phyloP scores from a whole-genome alignment of 257 asterid species.

The Ilex aquifolium region DNA sequence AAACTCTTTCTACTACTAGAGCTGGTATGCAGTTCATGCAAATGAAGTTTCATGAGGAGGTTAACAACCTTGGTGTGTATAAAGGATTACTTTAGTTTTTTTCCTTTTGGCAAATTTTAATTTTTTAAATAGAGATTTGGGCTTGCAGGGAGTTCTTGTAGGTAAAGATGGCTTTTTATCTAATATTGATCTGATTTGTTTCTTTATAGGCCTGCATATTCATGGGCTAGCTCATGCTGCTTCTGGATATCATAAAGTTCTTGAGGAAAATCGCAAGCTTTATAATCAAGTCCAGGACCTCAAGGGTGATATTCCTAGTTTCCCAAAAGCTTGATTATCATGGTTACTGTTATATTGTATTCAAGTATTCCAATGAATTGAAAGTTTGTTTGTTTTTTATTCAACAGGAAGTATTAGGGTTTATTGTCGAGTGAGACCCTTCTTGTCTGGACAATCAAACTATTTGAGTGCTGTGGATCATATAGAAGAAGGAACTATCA shows the following conservation, averaged over 20 bases:
- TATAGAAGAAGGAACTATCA: conserved; percentile 81
- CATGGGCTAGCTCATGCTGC: conserved; percentile 95
- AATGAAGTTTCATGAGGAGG: conserved; percentile 78
- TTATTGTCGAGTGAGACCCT: conserved; percentile 94
- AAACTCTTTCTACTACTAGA: conserved; percentile 70
- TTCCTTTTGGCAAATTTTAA: conserved; percentile 6
- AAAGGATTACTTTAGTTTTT: neutral
- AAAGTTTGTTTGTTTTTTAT: conserved; percentile 8
- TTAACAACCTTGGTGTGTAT: conserved; percentile 63
- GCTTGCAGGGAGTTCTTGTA: neutral
- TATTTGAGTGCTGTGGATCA: conserved; percentile 61
- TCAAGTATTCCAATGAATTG: conserved; percentile 4
- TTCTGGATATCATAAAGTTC: conserved; percentile 89
- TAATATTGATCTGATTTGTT: neutral
- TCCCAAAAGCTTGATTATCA: neutral
- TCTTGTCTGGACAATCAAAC: conserved; percentile 55
- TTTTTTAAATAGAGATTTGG: neutral
- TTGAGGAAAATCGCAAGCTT: conserved; percentile 92
- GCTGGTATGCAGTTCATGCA: conserved; percentile 93
- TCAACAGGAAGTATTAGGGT: conserved; percentile 89
- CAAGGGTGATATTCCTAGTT: conserved; percentile 46
- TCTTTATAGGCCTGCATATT: conserved; percentile 56
- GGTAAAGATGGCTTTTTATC: neutral
- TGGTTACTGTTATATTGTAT: neutral
- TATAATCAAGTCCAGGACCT: conserved; percentile 99